Conservation (phyloP, 2,329 filamentous ascomycete species). For the Alternaria rosae region DNA sequence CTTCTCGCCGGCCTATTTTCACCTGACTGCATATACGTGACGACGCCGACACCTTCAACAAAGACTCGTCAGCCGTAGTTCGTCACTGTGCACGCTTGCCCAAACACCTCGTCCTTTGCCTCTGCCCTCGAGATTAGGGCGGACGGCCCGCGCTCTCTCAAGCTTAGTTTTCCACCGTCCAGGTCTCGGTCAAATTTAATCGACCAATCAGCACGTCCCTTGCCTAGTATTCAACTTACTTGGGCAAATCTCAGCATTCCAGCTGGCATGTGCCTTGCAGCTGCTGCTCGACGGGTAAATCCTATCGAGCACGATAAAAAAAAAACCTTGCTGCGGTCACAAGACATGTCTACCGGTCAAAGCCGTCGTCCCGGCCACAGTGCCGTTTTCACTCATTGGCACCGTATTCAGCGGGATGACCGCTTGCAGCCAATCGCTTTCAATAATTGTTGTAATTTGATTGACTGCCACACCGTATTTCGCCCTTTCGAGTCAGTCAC, state of each 20-base stretch:
- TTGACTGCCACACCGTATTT: slow-evolving; percentile 48
- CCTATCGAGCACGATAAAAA: slow-evolving; percentile 27
- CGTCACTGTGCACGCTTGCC: slow-evolving; percentile 17
- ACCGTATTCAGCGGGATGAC: slow-evolving; percentile 31
- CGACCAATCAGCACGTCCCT: slow-evolving; percentile 33
- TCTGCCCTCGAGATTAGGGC: slow-evolving; percentile 20
- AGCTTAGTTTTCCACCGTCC: slow-evolving; percentile 29
- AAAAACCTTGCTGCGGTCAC: slow-evolving; percentile 42
- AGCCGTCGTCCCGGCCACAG: slow-evolving; percentile 24
- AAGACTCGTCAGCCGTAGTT: slow-evolving; percentile 17
- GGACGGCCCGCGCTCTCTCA: slow-evolving; percentile 40
- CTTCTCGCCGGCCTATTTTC: slow-evolving; percentile 16
- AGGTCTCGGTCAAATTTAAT: slow-evolving; percentile 26
- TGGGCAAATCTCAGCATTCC: slow-evolving; percentile 16
- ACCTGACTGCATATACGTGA: slow-evolving; percentile 20
- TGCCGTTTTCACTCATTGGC: slow-evolving; percentile 26
- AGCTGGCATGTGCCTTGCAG: slow-evolving; percentile 45
- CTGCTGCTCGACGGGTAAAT: slow-evolving; percentile 43
- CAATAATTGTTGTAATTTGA: slow-evolving; percentile 38
- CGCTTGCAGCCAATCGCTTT: slow-evolving; percentile 36
- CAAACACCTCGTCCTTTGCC: slow-evolving; percentile 11
- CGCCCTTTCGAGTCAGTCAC: slow-evolving; percentile 29
- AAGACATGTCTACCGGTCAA: slow-evolving; percentile 41
- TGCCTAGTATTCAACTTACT: slow-evolving; percentile 15
- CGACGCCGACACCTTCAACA: slow-evolving; percentile 18